Evolutionary conservation across 208 protist species (phyloP).

Genomic region (Tritrichomonas musculus): DNA sequence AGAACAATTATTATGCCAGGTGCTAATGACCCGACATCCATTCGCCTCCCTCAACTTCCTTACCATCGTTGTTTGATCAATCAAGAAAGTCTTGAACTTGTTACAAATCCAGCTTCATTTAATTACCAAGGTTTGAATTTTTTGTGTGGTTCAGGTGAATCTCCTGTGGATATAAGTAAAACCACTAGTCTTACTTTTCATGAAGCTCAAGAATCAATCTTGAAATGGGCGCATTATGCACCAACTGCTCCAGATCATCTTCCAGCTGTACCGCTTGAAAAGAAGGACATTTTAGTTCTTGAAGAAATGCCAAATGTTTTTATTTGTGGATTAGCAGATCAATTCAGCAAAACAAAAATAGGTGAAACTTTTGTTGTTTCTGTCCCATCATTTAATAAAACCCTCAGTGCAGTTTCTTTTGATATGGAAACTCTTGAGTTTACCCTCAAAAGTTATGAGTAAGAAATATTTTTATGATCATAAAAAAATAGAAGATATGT

Average conservation of each 20-base stretch:
- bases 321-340: neutral
- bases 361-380: neutral
- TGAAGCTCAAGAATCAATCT: neutral
- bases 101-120: neutral
- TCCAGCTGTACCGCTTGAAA: neutral
- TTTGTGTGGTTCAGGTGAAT: constrained; percentile 2
- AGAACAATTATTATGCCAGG: neutral
- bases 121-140: neutral
- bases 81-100: neutral
- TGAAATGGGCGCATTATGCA: neutral
- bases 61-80: neutral
- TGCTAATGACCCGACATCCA: neutral
- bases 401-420: neutral
- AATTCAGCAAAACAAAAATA: neutral
- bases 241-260: constrained; percentile 18
- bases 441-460: no score
- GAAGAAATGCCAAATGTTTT: neutral
- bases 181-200: neutral
- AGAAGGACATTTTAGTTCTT: neutral
- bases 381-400: neutral
- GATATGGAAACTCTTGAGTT: neutral
- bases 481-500: no score
- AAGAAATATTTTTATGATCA: no score
- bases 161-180: neutral
- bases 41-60: neutral